A percentile compares a stretch with the other conserved stretches of the same genome.
These are phyloP conservation scores for Osmanthus fragrans DNA, from an alignment of 257 asterid species.

Conservation along the genomic window DNA sequence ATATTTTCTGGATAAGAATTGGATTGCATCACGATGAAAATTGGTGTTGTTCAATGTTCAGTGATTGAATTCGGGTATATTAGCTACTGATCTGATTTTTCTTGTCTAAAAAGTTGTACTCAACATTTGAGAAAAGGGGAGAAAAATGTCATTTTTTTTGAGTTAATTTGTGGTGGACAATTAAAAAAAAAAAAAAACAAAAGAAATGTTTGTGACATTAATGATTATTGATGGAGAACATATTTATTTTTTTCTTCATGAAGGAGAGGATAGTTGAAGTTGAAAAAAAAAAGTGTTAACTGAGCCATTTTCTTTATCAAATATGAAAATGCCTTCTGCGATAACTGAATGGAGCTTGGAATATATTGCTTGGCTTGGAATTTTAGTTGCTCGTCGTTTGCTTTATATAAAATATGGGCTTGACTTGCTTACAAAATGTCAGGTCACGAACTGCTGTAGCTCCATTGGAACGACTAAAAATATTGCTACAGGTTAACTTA, in stretches of 20 bases:
- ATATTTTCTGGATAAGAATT: neutral
- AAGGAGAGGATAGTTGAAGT: neutral
- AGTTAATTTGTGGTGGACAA: neutral
- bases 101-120: neutral
- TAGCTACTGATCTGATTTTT: neutral
- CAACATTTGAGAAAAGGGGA: neutral
- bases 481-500: conserved; percentile 80
- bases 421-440: conserved; percentile 18
- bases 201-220: neutral
- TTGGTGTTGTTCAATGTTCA: neutral
- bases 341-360: neutral
- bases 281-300: neutral
- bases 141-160: neutral
- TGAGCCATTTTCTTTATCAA: neutral
- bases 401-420: neutral
- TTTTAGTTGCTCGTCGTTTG: neutral
- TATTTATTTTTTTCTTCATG: neutral
- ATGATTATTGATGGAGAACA: neutral
- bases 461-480: conserved; percentile 92
- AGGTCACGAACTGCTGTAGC: conserved; percentile 99
- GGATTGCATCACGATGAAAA: neutral
- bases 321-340: neutral
- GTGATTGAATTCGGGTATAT: neutral
- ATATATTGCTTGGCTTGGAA: neutral
- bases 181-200: neutral